A percentile compares a stretch with the other conserved stretches of the same genome.
phyloP scores from a whole-genome alignment of 139 green algal species.

The Tetradesmus lagerheimii region DNA sequence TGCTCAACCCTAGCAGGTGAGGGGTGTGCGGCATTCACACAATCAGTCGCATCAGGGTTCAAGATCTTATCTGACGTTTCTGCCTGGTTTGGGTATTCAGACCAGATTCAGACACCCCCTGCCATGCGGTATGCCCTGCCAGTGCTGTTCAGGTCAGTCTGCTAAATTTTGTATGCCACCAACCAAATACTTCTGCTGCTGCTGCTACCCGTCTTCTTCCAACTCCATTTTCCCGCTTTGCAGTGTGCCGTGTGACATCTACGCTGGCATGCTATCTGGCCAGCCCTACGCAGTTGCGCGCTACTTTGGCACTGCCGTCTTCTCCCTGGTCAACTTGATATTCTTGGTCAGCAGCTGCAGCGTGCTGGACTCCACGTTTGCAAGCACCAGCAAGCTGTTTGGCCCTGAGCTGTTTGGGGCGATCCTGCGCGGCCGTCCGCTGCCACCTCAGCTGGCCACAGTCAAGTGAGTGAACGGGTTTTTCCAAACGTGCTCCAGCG shows the following conservation, averaged over 20 bases:
- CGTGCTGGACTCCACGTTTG: slow-evolving; percentile 49
- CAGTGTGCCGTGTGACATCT: slow-evolving; percentile 45
- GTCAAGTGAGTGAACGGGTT: neutral
- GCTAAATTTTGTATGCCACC: too few relatives aligned
- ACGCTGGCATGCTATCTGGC: slow-evolving; percentile 38
- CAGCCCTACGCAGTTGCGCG: slow-evolving; percentile 36
- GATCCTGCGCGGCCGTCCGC: slow-evolving; percentile 6
- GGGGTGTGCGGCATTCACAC: too few relatives aligned
- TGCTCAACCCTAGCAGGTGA: slow-evolving; percentile 32
- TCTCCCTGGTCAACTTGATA: slow-evolving; percentile 42
- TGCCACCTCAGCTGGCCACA: slow-evolving; percentile 34
- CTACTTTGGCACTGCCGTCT: slow-evolving; percentile 50
- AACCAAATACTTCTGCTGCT: neutral
- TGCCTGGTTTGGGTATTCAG: too few relatives aligned
- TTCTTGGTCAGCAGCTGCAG: slow-evolving; percentile 42
- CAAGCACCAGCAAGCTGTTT: slow-evolving; percentile 42
- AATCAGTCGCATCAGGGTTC: too few relatives aligned
- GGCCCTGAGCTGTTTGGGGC: slow-evolving; percentile 38
- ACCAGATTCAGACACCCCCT: too few relatives aligned
- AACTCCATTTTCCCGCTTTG: neutral
- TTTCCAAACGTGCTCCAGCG: too few relatives aligned
- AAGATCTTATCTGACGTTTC: too few relatives aligned
- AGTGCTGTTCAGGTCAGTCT: too few relatives aligned
- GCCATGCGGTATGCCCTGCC: too few relatives aligned
- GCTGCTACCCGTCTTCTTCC: neutral